Conservation (phyloP, 305 asterid species). For the Solanum hybrid region DNA sequence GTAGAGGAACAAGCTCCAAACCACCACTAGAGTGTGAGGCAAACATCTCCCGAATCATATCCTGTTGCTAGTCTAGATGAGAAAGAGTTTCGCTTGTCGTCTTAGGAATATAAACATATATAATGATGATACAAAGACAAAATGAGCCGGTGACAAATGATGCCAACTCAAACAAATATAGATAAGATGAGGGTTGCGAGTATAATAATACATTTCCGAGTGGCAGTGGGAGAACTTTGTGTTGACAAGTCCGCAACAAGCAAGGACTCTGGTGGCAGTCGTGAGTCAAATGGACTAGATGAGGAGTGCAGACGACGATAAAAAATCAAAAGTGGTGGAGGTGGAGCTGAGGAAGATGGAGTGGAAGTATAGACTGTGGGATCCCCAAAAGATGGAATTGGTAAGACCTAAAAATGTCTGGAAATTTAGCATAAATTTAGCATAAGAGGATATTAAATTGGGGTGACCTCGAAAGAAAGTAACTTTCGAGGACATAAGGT, state of each 20-base stretch:
- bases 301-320: neutral
- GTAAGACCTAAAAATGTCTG: neutral
- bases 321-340: neutral
- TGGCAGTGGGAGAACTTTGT: neutral
- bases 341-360: neutral
- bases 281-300: neutral
- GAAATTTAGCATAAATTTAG: neutral
- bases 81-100: neutral
- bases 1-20: neutral
- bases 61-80: neutral
- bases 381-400: neutral
- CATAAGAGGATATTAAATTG: neutral
- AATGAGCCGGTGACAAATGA: neutral
- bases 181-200: neutral
- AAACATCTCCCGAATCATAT: neutral
- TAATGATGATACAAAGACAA: neutral
- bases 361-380: neutral
- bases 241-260: neutral
- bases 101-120: neutral
- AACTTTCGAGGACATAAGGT: neutral
- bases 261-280: neutral
- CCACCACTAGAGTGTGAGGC: neutral
- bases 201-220: neutral
- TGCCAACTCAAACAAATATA: neutral
- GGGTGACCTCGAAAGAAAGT: neutral